Evolutionary conservation across 371 early-diverging fungal genomes (phyloP), one percentile per base, ranked within the genome.

Genomic region (Apophysomyces elegans): DNA sequence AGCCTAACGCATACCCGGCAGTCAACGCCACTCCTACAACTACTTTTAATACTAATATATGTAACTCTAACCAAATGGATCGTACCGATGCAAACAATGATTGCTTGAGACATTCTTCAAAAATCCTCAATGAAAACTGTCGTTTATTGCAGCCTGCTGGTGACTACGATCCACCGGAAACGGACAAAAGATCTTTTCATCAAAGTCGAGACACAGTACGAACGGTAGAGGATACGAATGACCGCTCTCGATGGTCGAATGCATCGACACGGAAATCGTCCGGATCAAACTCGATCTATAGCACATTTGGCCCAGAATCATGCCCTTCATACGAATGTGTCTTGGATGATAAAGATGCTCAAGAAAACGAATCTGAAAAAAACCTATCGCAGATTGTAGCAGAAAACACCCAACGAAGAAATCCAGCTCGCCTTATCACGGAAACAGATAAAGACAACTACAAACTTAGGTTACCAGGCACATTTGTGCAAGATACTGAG

Each of bases 201-300:
- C 58, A 32, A 21, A 61, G 45, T 26, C 32, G 37, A 45, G 37
- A 45, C 16, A 44, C 61, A 46, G 41, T 12, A 38, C 63, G 32
- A 26, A 54, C 37, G 56, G n/a, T 36, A 13, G 37, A 46, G 47
- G 59, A 45, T 16, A 21, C 18, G 35, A 16, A 18, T 13, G 54
- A 58, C 38, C n/a, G 43, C 54, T 58, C 73, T 41, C 61, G 72
- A 39, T 73, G 71, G 73, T 78, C 75, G 14, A 62, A 63, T 44
- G 66, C 68, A 38, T 77, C 77, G 26, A 72, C 74, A 0, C 68
- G 73, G 37, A 76, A 76, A 59, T 79, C 76, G 9, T 65, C 74
- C 7, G 74, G 67, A n/a, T 72, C 76, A 3, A 70, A 71, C 61
- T 78, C 79, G 7, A 68, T 79, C 7, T 79, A 79, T 61, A 76